A percentile compares a stretch with the other conserved stretches of the same genome.
These are phyloP conservation scores for Bryoerythrophyllum caledonicum DNA, from an alignment of 225 moss, liverwort and hornwort genomes.

Conservation along the genomic window DNA sequence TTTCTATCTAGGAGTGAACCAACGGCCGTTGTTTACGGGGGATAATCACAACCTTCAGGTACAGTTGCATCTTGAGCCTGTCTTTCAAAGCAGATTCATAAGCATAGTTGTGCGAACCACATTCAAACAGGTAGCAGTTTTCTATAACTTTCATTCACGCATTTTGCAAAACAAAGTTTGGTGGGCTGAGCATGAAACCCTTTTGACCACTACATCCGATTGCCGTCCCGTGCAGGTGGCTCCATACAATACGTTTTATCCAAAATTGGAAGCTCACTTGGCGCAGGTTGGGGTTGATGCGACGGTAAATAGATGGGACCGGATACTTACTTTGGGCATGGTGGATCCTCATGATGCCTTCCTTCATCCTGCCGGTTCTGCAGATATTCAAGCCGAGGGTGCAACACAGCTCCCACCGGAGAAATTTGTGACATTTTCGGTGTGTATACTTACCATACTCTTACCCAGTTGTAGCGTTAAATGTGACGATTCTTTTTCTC, in stretches of 20 bases:
- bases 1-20: slow-evolving; percentile 93
- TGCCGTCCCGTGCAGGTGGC: slow-evolving; percentile 62
- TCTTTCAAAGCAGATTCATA: neutral
- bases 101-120: neutral
- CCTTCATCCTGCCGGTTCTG: slow-evolving; percentile 77
- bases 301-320: slow-evolving; percentile 90
- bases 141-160: neutral
- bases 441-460: slow-evolving; percentile 25
- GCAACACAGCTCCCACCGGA: slow-evolving; percentile 78
- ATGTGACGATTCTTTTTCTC: neutral
- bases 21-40: slow-evolving; percentile 81
- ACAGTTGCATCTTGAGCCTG: slow-evolving; percentile 12
- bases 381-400: slow-evolving; percentile 82
- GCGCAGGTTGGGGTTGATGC: slow-evolving; percentile 82
- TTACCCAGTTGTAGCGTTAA: neutral
- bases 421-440: slow-evolving; percentile 77
- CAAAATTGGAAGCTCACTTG: slow-evolving; percentile 83
- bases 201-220: slow-evolving; percentile 22
- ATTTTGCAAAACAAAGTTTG: neutral
- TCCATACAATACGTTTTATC: slow-evolving; percentile 93
- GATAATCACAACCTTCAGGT: slow-evolving; percentile 97
- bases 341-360: slow-evolving; percentile 84
- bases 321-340: slow-evolving; percentile 72
- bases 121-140: neutral
- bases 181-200: neutral